Base-by-base conservation (phyloP, 2,329 filamentous ascomycete species). In the Colletotrichum sp. region DNA sequence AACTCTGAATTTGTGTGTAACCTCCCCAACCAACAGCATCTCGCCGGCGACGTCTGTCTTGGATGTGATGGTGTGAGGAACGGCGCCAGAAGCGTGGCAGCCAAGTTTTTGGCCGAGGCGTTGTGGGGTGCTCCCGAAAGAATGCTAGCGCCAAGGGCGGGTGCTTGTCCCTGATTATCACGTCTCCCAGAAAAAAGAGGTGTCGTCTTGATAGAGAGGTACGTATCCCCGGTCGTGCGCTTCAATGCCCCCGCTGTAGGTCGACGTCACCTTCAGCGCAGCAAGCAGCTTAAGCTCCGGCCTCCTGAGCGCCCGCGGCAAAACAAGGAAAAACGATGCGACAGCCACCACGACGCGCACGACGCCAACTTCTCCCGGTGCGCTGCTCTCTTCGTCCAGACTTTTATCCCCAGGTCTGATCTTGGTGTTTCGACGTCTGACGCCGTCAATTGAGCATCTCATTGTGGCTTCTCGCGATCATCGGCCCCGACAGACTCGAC, bases 231-330 rank as follows among this genome's bases (percentile, higher is more conserved):
- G 32, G 68, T 38, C 24, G 16, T 67, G 38, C 38, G 52, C 56
- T 5, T 36, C 9, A 16, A 21, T 16, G 30, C 43, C 67, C 71
- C 61, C 61, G 69, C 73, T 72, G 69, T 16, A n/a, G 24, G 55
- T 63, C 69, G 69, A 75, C 73, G 73, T 75, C 73, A 75, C 73
- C 43, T 26, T 30, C 68, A 67, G 52, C 56, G 43, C n/a, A 52
- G n/a, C 43, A 32, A 32, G 69, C 28, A 56, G 59, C 58, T 56
- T n/a, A 61, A 71, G 69, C 62, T 58, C 63, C 62, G 28, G 32
- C 48, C 66, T 32, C 62, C 36, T 43, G 36, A 7, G 24, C 26
- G 26, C 32, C 38, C 61, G 34, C 28, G 62, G 14, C 32, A 75
- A 72, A 73, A 75, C 69, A 72, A 65, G 69, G 69, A 72, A 75